Evolutionary conservation across 2,329 filamentous ascomycete genomes (phyloP), one percentile per base, ranked within the genome.

Genomic region (Pyrenophora tritici-repentis): DNA sequence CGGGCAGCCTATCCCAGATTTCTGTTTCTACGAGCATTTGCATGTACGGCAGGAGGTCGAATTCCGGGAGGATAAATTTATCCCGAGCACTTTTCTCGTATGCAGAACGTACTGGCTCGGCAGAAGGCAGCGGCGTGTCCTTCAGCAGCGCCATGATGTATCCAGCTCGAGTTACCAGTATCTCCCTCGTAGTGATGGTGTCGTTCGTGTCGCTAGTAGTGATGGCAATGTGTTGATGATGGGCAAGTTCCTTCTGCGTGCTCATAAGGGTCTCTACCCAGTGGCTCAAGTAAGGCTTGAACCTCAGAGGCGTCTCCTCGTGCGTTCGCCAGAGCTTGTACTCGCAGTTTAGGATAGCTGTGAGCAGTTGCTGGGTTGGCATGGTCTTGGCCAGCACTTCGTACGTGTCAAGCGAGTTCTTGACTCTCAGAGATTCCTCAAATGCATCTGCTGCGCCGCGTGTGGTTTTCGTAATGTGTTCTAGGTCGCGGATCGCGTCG

Each of bases 271-370:
- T 63, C 55, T 75, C 71, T 34, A 76, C 67, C 74, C 74, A 76
- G 42, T 76, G 72, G 4, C 67, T 63, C 16, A 76, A 61, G 51
- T 73, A 75, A 1, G 74, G 73, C 34, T 76, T 75, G 37, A 65
- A 50, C 24, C 62, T 56, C 6, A 75, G 58, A 13, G 66, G 60
- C 2, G 62, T 72, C 3, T 46, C 40, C 29, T 63, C 54, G 34
- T 72, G 68, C 52, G 72, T 44, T 12, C 48, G 48, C 63, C 65
- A 74, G 16, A 75, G 66, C 22, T 61, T 60, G 48, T 70, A 72
- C 54, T 75, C 72, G 67, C 68, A 68, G 36, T 72, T 70, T 10
- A 74, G 45, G 13, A 74, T 50, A 6, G 65, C 54, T 3, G 68
- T 61, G 32, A 73, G 60, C 14, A 47, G 42, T 14, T 52, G 22